phyloP scores from a whole-genome alignment of 495 filamentous ascomycete species.

The Tuber umbilicatum region DNA sequence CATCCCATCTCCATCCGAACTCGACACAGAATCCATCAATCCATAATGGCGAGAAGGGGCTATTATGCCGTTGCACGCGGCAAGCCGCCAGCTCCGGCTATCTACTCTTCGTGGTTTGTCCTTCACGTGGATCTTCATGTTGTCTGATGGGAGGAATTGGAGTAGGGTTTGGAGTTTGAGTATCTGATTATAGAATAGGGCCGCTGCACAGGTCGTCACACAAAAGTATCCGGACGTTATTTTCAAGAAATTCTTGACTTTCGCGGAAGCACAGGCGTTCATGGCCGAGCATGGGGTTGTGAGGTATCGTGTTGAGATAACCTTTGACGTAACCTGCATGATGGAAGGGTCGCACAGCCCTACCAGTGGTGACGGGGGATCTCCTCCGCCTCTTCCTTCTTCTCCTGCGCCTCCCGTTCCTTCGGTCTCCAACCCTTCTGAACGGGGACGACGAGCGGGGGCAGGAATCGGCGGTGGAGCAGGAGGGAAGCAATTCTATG shows the following conservation, averaged over 20 bases:
- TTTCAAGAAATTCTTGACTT: not conserved
- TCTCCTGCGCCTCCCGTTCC: not conserved
- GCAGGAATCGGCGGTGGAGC: not conserved
- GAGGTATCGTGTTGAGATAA: constrained; percentile 1
- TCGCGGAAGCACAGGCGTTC: not conserved
- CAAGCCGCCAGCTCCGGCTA: not conserved
- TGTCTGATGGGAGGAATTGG: not conserved
- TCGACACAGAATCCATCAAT: not conserved
- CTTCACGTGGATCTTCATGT: not conserved
- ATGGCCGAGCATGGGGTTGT: not conserved
- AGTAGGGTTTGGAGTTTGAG: not conserved
- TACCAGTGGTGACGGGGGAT: not conserved
- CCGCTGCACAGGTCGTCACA: not conserved
- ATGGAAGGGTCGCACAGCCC: not conserved
- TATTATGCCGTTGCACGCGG: not conserved
- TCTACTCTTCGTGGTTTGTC: constrained; percentile 1
- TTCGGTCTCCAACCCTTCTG: not conserved
- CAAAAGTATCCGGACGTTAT: not conserved
- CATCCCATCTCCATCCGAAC: not conserved
- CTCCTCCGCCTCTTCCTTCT: not conserved
- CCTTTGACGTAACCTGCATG: not conserved
- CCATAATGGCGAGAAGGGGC: not conserved
- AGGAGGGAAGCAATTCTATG: not conserved
- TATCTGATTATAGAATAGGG: not conserved
- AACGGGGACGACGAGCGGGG: not conserved